Conservation (phyloP, 441 rosid genomes). For the Pelargonium cotyledonis region DNA sequence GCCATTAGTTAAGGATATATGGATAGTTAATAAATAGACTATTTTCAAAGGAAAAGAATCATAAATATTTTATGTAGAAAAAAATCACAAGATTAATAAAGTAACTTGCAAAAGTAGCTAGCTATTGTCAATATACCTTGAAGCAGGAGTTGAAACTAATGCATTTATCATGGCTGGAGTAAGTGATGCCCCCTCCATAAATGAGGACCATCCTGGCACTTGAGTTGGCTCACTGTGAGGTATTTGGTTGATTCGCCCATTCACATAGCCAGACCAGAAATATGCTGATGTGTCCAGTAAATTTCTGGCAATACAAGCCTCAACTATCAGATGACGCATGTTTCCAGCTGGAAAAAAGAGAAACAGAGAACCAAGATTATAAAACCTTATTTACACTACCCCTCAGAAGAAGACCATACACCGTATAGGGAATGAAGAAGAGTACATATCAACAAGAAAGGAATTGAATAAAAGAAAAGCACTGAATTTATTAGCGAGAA, state of each 20-base stretch:
- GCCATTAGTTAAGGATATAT: not conserved
- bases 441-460: no score
- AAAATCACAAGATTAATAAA: not conserved
- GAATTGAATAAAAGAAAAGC: not conserved
- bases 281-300: conserved; percentile 64
- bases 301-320: conserved; percentile 74
- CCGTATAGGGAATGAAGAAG: no score
- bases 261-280: conserved; percentile 66
- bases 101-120: conserved; percentile 8
- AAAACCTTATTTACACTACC: conserved; percentile 4
- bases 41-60: not conserved
- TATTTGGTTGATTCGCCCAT: conserved; percentile 52
- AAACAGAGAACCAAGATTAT: conserved; percentile 21
- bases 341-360: conserved; percentile 52
- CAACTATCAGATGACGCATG: conserved; percentile 77
- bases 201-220: conserved; percentile 61
- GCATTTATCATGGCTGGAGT: conserved; percentile 49
- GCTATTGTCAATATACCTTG: conserved; percentile 42
- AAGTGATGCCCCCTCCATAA: conserved; percentile 55
- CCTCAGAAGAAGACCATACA: no score
- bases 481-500: not conserved
- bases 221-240: conserved; percentile 45
- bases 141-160: conserved; percentile 63
- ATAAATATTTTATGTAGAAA: not conserved
- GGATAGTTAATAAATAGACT: not conserved